Conservation (phyloP, 2,329 filamentous ascomycete genomes). For the Beauveria rudraprayagi region DNA sequence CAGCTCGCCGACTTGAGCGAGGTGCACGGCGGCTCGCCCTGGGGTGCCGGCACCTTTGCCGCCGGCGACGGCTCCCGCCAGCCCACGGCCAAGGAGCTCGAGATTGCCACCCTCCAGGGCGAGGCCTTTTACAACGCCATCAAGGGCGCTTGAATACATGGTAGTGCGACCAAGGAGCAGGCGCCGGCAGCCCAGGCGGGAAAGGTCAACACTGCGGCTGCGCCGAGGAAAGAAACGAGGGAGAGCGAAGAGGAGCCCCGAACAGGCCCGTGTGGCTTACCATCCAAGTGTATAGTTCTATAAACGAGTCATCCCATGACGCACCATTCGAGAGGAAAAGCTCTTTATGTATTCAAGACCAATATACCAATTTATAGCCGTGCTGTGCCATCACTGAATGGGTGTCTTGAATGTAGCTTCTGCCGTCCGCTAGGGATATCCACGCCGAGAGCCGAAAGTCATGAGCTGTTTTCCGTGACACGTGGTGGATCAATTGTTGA, state of each 20-base stretch:
- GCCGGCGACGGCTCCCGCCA: constrained; percentile 73
- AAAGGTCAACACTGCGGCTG: constrained; percentile 15
- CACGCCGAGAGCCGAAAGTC: too few species aligned
- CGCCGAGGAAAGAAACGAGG: constrained; percentile 18
- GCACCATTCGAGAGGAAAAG: constrained; percentile 13
- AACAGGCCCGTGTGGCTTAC: constrained; percentile 70
- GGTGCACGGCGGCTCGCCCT: constrained; percentile 78
- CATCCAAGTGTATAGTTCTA: constrained; percentile 63
- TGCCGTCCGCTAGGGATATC: neutral
- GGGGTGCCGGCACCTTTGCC: constrained; percentile 91
- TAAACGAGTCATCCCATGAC: constrained; percentile 26
- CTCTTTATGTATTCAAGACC: neutral
- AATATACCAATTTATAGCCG: neutral
- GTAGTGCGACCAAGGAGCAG: constrained; percentile 29
- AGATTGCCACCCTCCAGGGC: constrained; percentile 76
- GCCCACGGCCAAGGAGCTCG: constrained; percentile 66
- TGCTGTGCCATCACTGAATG: too few species aligned
- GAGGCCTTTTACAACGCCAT: constrained; percentile 74
- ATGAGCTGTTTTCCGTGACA: neutral
- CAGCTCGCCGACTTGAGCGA: constrained; percentile 64
- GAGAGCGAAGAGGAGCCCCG: constrained; percentile 40
- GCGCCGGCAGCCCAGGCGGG: constrained; percentile 13
- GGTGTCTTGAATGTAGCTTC: too few species aligned
- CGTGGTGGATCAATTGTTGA: neutral
- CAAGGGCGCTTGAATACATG: constrained; percentile 65